These are phyloP conservation scores for Trichoderma brevicompactum DNA, from an alignment of 2,329 filamentous ascomycete genomes.

Conservation along the genomic window DNA sequence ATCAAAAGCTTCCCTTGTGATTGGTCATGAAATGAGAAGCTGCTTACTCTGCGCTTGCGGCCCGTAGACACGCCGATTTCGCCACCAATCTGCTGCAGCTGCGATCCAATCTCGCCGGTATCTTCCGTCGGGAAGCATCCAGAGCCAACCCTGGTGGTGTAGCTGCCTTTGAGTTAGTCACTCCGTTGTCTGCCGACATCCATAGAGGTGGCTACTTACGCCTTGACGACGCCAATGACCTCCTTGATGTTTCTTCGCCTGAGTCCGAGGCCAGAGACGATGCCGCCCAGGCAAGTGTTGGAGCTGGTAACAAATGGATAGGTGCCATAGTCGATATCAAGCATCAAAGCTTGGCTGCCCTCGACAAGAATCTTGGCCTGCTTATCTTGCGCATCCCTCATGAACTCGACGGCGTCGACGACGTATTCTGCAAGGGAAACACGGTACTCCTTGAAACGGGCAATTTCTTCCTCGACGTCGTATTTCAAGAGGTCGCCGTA, in stretches of 20 bases:
- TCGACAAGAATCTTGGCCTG: constrained; percentile 63
- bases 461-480: constrained; percentile 72
- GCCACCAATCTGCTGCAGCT: not conserved
- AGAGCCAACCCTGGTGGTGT: not conserved
- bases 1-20: not conserved
- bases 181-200: too few species aligned
- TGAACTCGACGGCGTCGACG: too few species aligned
- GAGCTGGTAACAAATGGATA: not conserved
- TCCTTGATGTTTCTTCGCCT: constrained; percentile 62
- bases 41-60: constrained; percentile 56
- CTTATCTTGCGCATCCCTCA: too few species aligned
- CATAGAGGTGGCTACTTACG: constrained; percentile 46
- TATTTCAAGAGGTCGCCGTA: constrained; percentile 68
- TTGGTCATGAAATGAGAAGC: not conserved
- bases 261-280: constrained; percentile 64
- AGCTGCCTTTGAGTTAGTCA: too few species aligned
- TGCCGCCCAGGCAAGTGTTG: constrained; percentile 44
- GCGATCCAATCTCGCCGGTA: not conserved
- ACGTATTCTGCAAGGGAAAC: constrained; percentile 35
- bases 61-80: constrained; percentile 48
- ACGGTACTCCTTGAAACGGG: constrained; percentile 63
- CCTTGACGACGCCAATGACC: constrained; percentile 63
- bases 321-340: not conserved
- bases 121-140: not conserved
- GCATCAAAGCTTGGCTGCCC: constrained; percentile 46